Evolutionary conservation across 2,329 filamentous ascomycete genomes (phyloP).

Genomic region (Coleophoma crateriformis): DNA sequence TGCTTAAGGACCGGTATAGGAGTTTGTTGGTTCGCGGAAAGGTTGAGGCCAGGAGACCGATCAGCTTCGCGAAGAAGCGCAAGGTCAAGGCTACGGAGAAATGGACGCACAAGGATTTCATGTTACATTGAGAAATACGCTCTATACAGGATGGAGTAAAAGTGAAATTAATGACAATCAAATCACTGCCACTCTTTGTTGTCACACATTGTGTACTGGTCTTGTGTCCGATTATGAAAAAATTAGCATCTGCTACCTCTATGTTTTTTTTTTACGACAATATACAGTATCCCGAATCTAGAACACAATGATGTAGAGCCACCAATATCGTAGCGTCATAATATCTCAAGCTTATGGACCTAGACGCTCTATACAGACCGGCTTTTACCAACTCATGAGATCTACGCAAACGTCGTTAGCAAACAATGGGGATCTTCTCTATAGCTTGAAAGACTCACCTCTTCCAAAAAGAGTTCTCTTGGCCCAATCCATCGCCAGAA

Average conservation of each 20-base stretch:
- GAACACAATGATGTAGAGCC: not conserved
- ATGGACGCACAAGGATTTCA: conserved; percentile 95
- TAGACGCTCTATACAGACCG: too few relatives aligned
- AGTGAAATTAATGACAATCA: too few relatives aligned
- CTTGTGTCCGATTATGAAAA: not conserved
- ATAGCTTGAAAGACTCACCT: conserved; percentile 47
- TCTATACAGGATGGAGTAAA: too few relatives aligned
- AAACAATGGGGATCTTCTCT: not conserved
- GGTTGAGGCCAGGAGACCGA: conserved; percentile 74
- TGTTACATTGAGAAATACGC: conserved; percentile 22
- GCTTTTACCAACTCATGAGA: conserved; percentile 14
- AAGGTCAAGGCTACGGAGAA: conserved; percentile 85
- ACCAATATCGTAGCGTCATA: too few relatives aligned
- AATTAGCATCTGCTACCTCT: not conserved
- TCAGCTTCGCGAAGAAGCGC: conserved; percentile 76
- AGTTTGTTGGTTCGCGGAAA: conserved; percentile 85
- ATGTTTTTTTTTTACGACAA: not conserved
- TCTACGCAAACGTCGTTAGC: conserved; percentile 4
- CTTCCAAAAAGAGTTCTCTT: conserved; percentile 92
- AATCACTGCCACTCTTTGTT: too few relatives aligned
- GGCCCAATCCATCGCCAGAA: conserved; percentile 98
- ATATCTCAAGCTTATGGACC: too few relatives aligned
- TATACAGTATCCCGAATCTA: not conserved
- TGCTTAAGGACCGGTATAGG: conserved; percentile 86
- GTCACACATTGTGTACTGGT: too few relatives aligned